Evolutionary conservation across 2,329 filamentous ascomycete genomes (phyloP).

Genomic region (Colletotrichum sp.): DNA sequence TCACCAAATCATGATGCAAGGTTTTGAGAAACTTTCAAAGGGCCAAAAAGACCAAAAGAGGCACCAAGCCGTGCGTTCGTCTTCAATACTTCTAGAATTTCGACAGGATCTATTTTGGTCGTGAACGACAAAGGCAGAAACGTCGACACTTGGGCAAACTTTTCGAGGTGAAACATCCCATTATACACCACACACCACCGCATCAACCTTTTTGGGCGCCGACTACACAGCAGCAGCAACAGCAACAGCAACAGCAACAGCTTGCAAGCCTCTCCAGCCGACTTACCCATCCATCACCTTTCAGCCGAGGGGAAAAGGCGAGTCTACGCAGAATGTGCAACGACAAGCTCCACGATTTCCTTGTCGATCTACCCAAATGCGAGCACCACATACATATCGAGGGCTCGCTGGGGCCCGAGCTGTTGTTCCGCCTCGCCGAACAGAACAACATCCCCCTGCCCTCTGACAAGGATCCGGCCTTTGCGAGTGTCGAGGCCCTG

Average conservation of each 20-base stretch:
- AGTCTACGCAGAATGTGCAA: conserved; percentile 56
- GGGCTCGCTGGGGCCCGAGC: conserved; percentile 71
- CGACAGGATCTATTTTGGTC: conserved; percentile 8
- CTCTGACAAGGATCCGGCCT: conserved; percentile 60
- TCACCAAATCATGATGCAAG: neutral
- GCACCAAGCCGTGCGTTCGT: conserved; percentile 12
- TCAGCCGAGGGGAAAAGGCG: neutral
- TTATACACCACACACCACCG: neutral
- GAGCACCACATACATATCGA: conserved; percentile 85
- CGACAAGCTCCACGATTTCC: conserved; percentile 58
- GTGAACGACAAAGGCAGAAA: conserved; percentile 9
- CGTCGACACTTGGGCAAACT: conserved; percentile 7
- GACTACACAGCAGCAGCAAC: neutral
- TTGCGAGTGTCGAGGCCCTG: conserved; percentile 64
- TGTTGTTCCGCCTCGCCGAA: conserved; percentile 72
- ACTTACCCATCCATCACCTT: neutral
- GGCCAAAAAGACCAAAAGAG: neutral
- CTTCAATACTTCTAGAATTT: conserved; percentile 16
- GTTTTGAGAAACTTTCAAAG: neutral
- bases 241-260: neutral
- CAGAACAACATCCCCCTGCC: conserved; percentile 71
- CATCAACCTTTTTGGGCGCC: neutral
- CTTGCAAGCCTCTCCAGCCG: neutral
- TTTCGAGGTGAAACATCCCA: conserved; percentile 10
- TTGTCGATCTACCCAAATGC: conserved; percentile 74